phyloP scores from a whole-genome alignment of 208 protist genomes.

The Trypanosoma brucei region DNA sequence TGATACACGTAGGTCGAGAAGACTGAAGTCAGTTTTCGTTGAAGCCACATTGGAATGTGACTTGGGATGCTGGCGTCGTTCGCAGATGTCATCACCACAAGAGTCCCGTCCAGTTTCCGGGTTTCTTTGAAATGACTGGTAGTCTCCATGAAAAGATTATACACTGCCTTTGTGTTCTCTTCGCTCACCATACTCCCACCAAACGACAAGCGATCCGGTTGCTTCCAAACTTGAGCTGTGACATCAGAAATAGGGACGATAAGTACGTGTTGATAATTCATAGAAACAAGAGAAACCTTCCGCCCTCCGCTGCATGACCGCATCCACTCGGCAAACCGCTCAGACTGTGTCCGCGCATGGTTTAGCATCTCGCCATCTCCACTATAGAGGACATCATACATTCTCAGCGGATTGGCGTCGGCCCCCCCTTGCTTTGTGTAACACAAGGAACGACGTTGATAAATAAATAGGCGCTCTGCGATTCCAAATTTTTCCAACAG shows the following conservation, averaged over 20 bases:
- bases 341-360: conserved; percentile 3
- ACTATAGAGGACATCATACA: conserved; percentile 60
- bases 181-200: conserved; percentile 44
- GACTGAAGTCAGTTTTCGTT: conserved; percentile 30
- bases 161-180: conserved; percentile 31
- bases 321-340: conserved; percentile 16
- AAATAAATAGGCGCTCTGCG: conserved; percentile 47
- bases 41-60: conserved; percentile 38
- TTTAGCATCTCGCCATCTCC: conserved; percentile 21
- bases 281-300: conserved; percentile 29
- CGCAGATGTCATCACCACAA: conserved; percentile 66
- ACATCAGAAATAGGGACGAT: conserved; percentile 54
- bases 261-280: conserved; percentile 62
- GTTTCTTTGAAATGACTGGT: conserved; percentile 6
- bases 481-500: conserved; percentile 42
- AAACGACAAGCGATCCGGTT: conserved; percentile 12
- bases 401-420: background rate
- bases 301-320: conserved; percentile 8
- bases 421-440: conserved; percentile 13
- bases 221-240: conserved; percentile 25
- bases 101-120: conserved; percentile 23
- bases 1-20: conserved; percentile 43
- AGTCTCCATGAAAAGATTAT: conserved; percentile 31
- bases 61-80: conserved; percentile 48
- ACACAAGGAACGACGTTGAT: conserved; percentile 35